phyloP scores from a whole-genome alignment of 2,329 filamentous ascomycete species.

The Metarhizium anisopliae region DNA sequence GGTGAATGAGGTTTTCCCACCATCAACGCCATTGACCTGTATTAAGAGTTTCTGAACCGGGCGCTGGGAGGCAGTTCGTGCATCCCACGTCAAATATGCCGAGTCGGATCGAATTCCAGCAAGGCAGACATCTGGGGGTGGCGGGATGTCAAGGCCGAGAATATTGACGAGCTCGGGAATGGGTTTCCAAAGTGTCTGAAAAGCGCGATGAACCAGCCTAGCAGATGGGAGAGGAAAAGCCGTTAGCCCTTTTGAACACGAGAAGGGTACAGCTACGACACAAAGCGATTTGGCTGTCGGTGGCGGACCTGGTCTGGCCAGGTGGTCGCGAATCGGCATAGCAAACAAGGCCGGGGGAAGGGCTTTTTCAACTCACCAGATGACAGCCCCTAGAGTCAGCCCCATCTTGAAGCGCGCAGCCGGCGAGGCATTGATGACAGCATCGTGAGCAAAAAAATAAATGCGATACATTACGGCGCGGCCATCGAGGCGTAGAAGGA shows the following conservation, averaged over 20 bases:
- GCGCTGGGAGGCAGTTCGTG: slow-evolving; percentile 54
- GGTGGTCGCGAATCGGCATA: neutral
- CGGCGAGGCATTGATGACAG: slow-evolving; percentile 36
- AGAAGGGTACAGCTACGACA: neutral
- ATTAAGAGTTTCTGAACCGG: slow-evolving; percentile 82
- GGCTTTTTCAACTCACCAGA: slow-evolving; percentile 35
- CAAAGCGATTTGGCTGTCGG: neutral
- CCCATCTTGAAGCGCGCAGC: slow-evolving; percentile 45
- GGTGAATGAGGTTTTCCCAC: slow-evolving; percentile 37
- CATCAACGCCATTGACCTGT: slow-evolving; percentile 86
- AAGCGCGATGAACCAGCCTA: slow-evolving; percentile 78
- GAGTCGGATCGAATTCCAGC: slow-evolving; percentile 82
- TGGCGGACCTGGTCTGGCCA: neutral
- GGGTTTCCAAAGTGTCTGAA: slow-evolving; percentile 82
- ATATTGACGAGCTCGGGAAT: slow-evolving; percentile 86
- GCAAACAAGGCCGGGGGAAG: slow-evolving; percentile 3
- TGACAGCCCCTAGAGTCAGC: slow-evolving; percentile 41
- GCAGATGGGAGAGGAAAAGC: slow-evolving; percentile 1
- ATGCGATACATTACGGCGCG: slow-evolving; percentile 20
- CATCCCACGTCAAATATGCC: slow-evolving; percentile 78
- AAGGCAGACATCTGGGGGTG: slow-evolving; percentile 79
- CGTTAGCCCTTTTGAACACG: slow-evolving; percentile 7
- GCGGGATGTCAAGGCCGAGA: slow-evolving; percentile 87
- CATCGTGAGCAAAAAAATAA: slow-evolving; percentile 18
- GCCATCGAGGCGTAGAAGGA: slow-evolving; percentile 24